These are phyloP conservation scores for Tetrastigma voinierianum DNA, from an alignment of 164 flowering plant genomes.

Conservation along the genomic window DNA sequence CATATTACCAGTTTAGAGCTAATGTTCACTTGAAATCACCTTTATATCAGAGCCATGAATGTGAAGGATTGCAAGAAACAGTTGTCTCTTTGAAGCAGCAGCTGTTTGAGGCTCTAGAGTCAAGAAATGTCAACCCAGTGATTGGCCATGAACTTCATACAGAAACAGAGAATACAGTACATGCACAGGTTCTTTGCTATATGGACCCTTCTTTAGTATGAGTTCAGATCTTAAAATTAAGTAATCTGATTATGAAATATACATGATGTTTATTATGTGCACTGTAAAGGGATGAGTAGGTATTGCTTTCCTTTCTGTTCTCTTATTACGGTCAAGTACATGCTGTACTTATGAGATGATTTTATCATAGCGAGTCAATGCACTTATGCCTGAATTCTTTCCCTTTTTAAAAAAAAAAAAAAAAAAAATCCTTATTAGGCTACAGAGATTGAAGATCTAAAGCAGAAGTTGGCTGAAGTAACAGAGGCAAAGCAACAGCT, in stretches of 20 bases:
- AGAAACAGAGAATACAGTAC: slow-evolving; percentile 29
- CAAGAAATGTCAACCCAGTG: slow-evolving; percentile 27
- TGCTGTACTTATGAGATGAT: background rate
- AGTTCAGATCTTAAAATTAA: background rate
- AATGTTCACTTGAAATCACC: slow-evolving; percentile 9
- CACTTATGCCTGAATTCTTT: background rate
- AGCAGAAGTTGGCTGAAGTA: slow-evolving; percentile 50
- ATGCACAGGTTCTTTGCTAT: slow-evolving; percentile 46
- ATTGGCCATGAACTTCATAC: slow-evolving; percentile 24
- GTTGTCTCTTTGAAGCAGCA: slow-evolving; percentile 65
- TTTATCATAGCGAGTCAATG: background rate
- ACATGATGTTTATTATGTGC: background rate
- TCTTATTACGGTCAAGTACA: background rate
- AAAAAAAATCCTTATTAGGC: slow-evolving; percentile 46
- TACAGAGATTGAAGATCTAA: slow-evolving; percentile 62
- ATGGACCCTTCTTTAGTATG: background rate
- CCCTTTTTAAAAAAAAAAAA: no score
- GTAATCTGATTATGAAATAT: background rate
- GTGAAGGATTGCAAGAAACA: slow-evolving; percentile 68
- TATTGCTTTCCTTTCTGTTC: background rate
- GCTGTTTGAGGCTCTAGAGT: slow-evolving; percentile 57
- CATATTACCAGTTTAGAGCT: background rate
- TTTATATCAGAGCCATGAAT: slow-evolving; percentile 57
- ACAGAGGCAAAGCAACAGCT: slow-evolving; percentile 67
- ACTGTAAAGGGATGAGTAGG: no score